Percentiles rank a stretch among this genome's conserved stretches.
These are phyloP conservation scores for Barnettozyma sp. DNA, from an alignment of 805 yeast genomes.

Conservation along the genomic window DNA sequence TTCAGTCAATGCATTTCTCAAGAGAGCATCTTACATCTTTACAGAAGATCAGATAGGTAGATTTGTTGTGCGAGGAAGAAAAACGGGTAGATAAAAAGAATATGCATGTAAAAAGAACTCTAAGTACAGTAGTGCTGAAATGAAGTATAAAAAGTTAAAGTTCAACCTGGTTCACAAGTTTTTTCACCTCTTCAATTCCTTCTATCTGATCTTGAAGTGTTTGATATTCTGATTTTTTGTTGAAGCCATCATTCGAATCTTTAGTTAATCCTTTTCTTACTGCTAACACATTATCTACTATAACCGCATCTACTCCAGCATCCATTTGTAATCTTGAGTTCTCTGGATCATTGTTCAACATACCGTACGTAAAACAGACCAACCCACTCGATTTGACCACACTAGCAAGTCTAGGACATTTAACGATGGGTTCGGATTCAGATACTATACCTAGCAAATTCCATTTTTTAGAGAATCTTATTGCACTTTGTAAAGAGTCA, in stretches of 20 bases:
- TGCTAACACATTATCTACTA: constrained; percentile 89
- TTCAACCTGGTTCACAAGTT: constrained; percentile 7
- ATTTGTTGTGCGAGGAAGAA: constrained; percentile 41
- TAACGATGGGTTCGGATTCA: constrained; percentile 80
- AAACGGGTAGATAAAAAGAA: too few species aligned
- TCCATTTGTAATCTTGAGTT: constrained; percentile 79
- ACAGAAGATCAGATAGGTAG: constrained; percentile 39
- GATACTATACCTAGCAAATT: constrained; percentile 85
- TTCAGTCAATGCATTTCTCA: constrained; percentile 36
- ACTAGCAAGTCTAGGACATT: constrained; percentile 81
- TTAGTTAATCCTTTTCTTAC: constrained; percentile 73
- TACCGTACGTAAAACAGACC: constrained; percentile 91
- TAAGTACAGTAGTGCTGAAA: background rate
- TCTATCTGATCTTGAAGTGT: background rate
- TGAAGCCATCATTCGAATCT: constrained; percentile 14
- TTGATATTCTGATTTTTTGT: constrained; percentile 1
- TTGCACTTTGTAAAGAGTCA: constrained; percentile 80
- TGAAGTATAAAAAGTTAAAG: background rate
- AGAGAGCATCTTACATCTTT: constrained; percentile 32
- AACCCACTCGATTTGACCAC: constrained; percentile 89
- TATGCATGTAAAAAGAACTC: too few species aligned
- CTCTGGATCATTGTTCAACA: constrained; percentile 75
- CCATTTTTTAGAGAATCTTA: constrained; percentile 87
- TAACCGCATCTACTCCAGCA: constrained; percentile 98
- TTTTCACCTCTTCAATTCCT: constrained; percentile 5